Conservation (phyloP, 148 eudicot species). For the Vaccinium vitisidaea region DNA sequence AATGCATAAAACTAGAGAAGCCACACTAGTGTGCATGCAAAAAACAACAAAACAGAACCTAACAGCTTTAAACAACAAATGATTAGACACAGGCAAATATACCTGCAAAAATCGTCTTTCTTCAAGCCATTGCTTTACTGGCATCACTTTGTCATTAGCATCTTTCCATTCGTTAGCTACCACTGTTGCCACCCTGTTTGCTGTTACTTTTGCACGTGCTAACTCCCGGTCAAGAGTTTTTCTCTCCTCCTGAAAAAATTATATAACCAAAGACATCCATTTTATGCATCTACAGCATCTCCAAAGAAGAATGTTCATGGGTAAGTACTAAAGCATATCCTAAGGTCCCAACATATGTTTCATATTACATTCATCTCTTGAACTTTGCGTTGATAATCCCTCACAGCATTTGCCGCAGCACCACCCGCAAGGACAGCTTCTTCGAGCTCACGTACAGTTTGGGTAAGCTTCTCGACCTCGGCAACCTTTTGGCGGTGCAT, state of each 20-base stretch:
- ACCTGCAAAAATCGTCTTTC: conserved; percentile 71
- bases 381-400: conserved; percentile 71
- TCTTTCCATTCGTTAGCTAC: conserved; percentile 81
- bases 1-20: not conserved
- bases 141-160: conserved; percentile 71
- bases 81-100: not conserved
- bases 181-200: conserved; percentile 68
- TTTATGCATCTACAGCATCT: not conserved
- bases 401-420: conserved; percentile 74
- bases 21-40: not conserved
- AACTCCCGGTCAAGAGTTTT: conserved; percentile 67
- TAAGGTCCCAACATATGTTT: not conserved
- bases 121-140: conserved; percentile 73
- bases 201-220: conserved; percentile 68
- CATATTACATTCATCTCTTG: conserved; percentile 67
- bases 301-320: not conserved
- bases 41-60: not conserved
- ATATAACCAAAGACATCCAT: not conserved
- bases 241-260: conserved; percentile 48
- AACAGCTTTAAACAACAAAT: conserved; percentile 5
- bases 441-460: conserved; percentile 66
- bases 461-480: conserved; percentile 66
- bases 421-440: conserved; percentile 81
- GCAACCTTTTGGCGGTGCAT: conserved; percentile 75
- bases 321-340: not conserved